Evolutionary conservation across 75 land plant species (phyloP).

Genomic region (Chamaecyparis obtusa): DNA sequence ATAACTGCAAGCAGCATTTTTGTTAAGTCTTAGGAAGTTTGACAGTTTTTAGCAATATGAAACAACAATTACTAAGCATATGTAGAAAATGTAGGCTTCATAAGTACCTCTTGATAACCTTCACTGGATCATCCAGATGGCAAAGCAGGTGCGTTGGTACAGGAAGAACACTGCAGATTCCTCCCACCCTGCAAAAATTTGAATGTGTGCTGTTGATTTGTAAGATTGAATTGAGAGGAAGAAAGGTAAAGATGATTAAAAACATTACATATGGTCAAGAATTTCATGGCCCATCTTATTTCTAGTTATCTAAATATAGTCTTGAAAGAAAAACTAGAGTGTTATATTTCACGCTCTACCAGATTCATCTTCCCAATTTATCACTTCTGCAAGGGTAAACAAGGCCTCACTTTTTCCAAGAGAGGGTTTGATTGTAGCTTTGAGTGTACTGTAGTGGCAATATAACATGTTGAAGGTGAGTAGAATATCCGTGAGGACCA

Average conservation of each 20-base stretch:
- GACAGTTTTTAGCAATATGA: neutral
- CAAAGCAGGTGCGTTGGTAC: constrained; percentile 41
- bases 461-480: constrained; percentile 38
- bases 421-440: neutral
- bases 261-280: neutral
- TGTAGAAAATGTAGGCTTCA: neutral
- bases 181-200: constrained; percentile 24
- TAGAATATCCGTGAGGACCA: constrained; percentile 45
- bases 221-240: neutral
- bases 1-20: constrained; percentile 32
- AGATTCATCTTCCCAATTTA: neutral
- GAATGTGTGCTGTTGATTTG: neutral
- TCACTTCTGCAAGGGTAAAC: neutral
- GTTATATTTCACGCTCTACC: neutral
- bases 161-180: constrained; percentile 29
- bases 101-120: constrained; percentile 35
- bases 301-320: neutral
- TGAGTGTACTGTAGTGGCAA: constrained; percentile 34
- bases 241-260: neutral
- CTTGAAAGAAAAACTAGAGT: neutral
- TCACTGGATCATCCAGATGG: constrained; percentile 50
- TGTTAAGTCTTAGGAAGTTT: neutral
- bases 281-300: neutral
- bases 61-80: neutral
- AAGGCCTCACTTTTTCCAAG: constrained; percentile 13